Evolutionary conservation across 495 filamentous ascomycete species (phyloP).

Genomic region (Penicillium roqueforti): DNA sequence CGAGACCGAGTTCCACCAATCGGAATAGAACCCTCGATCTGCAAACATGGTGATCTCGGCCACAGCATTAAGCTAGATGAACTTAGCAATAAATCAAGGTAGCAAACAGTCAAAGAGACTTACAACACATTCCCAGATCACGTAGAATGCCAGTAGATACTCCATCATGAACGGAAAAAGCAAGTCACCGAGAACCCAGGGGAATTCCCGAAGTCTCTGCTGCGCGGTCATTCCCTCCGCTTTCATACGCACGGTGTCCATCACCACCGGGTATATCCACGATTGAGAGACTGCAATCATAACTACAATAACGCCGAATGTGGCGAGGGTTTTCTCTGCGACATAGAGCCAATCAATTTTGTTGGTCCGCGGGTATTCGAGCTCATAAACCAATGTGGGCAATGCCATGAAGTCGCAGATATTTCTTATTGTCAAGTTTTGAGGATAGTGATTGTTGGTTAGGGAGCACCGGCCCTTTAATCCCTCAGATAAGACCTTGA

Average conservation of each 20-base stretch:
- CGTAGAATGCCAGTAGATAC: conserved; percentile 58
- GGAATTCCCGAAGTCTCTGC: conserved; percentile 60
- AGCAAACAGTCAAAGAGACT: background rate
- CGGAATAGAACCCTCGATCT: conserved; percentile 73
- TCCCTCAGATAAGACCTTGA: conserved; percentile 57
- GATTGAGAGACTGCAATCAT: conserved; percentile 48
- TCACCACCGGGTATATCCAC: conserved; percentile 63
- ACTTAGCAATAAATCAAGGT: background rate
- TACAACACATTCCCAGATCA: conserved; percentile 73
- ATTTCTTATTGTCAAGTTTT: conserved; percentile 62
- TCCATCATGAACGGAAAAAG: conserved; percentile 75
- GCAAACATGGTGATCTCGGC: conserved; percentile 70
- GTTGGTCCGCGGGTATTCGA: conserved; percentile 68
- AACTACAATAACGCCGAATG: conserved; percentile 53
- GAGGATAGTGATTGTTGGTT: conserved; percentile 51
- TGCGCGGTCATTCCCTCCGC: conserved; percentile 53
- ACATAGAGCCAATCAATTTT: conserved; percentile 68
- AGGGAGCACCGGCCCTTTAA: conserved; percentile 52
- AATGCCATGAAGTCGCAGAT: conserved; percentile 68
- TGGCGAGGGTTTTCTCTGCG: conserved; percentile 61
- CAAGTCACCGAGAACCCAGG: conserved; percentile 64
- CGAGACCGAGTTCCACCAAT: conserved; percentile 60
- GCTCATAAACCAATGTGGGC: conserved; percentile 72
- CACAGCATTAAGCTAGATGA: conserved; percentile 57
- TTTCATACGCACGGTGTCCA: conserved; percentile 61